Conservation (phyloP, 805 yeast genomes). For the Isabelozyma heimii region DNA sequence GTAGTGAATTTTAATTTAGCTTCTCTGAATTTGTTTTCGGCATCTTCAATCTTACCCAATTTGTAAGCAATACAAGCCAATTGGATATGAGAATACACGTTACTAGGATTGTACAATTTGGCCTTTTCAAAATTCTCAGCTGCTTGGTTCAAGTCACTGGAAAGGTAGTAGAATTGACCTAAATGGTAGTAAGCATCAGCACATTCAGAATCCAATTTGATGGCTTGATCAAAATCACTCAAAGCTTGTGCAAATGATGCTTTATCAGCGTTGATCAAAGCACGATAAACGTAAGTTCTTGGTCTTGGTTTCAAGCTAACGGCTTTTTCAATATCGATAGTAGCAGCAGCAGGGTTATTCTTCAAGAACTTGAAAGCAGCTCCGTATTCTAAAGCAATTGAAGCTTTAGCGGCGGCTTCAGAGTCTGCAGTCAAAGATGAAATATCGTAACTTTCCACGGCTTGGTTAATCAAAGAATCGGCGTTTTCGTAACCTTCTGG, state of each 20-base stretch:
- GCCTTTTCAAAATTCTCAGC: conserved; percentile 73
- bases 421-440: conserved; percentile 30
- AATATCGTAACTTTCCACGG: conserved; percentile 47
- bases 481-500: conserved; percentile 63
- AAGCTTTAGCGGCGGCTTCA: conserved; percentile 40
- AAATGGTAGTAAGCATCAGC: conserved; percentile 90
- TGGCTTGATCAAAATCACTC: conserved; percentile 69
- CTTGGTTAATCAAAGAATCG: conserved; percentile 55
- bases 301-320: conserved; percentile 70
- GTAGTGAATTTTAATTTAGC: conserved; percentile 78
- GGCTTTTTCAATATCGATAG: conserved; percentile 62
- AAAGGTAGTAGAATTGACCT: conserved; percentile 86
- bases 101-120: conserved; percentile 67
- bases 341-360: conserved; percentile 65
- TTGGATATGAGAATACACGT: conserved; percentile 85
- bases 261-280: conserved; percentile 79
- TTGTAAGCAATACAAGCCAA: conserved; percentile 89
- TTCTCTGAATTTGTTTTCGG: conserved; percentile 64
- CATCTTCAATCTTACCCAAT: conserved; percentile 56
- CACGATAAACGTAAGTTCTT: conserved; percentile 78
- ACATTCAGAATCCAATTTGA: conserved; percentile 61
- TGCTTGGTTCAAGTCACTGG: conserved; percentile 72
- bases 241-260: conserved; percentile 59
- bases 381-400: conserved; percentile 78
- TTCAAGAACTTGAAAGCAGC: conserved; percentile 84